Evolutionary conservation across 2,329 filamentous ascomycete genomes (phyloP), one percentile per base, ranked within the genome.

Genomic region (Capronia coronata): DNA sequence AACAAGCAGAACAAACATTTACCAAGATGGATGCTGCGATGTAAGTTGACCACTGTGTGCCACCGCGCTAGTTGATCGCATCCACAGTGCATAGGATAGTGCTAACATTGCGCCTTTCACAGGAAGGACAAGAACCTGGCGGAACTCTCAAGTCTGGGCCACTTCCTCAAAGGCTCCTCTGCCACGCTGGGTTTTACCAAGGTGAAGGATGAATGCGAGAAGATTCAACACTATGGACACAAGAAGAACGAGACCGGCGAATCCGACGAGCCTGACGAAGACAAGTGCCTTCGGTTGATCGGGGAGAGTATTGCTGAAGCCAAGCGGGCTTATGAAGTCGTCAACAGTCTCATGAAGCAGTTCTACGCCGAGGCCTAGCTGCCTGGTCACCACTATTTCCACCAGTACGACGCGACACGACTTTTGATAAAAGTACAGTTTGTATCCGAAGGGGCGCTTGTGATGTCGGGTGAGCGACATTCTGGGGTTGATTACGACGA

Each of bases 101-200:
- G 3, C 30, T 37, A 49, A 46, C 34, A 14, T 49, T n/a, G 13
- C 29, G 3, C 48, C 39, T n/a, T n/a, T n/a, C 45, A 51, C 64
- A 94, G 89, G 58, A 68, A 80, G 58, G 67, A 77, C 1, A 76
- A 79, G 63, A 75, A 95, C 52, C 80, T 97, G 49, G 68, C 72
- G n/a, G 74, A 82, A 58, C 80, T 97, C 30, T 94, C 88, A 27
- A 77, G 79, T 46, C 82, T 95, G 25, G 93, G 93, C 35, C 93
- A 98, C 71, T 98, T 95, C 72, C 77, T 98, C 60, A 98, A 98
- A 72, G 93, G 93, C 52, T 97, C 91, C 5, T 96, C 91, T 7
- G 91, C 93, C 32, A 96, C 93, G 2, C 78, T 98, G 46, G 93
- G 93, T 39, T 79, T 97, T 48, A 84, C 79, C 62, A 94, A 94